phyloP scores from a whole-genome alignment of 202 grass and related monocot genomes.

The Setaria viridis region DNA sequence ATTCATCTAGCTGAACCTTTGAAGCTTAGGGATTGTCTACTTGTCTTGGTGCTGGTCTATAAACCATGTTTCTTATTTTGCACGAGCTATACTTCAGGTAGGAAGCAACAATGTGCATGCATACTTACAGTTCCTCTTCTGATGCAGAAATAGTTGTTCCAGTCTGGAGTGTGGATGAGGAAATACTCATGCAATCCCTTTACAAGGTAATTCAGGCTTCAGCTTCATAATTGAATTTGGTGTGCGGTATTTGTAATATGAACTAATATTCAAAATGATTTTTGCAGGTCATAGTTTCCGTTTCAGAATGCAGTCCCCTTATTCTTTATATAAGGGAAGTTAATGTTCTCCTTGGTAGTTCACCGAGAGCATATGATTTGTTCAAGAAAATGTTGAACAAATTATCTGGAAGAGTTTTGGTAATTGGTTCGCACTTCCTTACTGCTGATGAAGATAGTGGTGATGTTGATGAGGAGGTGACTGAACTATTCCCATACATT shows the following conservation, averaged over 20 bases:
- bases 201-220: slow-evolving; percentile 71
- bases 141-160: slow-evolving; percentile 44
- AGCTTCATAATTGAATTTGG: slow-evolving; percentile 16
- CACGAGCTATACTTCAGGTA: neutral
- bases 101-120: slow-evolving; percentile 9
- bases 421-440: slow-evolving; percentile 80
- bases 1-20: slow-evolving; percentile 16
- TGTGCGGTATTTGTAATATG: slow-evolving; percentile 32
- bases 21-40: neutral
- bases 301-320: slow-evolving; percentile 62
- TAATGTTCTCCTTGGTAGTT: slow-evolving; percentile 58
- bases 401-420: slow-evolving; percentile 70
- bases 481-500: slow-evolving; percentile 75
- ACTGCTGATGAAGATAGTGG: slow-evolving; percentile 46
- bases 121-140: slow-evolving; percentile 36
- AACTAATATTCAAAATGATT: slow-evolving; percentile 31
- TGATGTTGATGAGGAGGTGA: slow-evolving; percentile 55
- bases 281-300: slow-evolving; percentile 64
- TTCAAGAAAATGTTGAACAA: slow-evolving; percentile 81
- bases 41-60: slow-evolving; percentile 26
- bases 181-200: slow-evolving; percentile 68
- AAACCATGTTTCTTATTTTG: slow-evolving; percentile 13
- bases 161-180: slow-evolving; percentile 69
- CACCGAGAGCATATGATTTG: slow-evolving; percentile 57
- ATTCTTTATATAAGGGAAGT: slow-evolving; percentile 87